Base-by-base conservation (phyloP, 495 filamentous ascomycete species). In the Daldinia childiae region DNA sequence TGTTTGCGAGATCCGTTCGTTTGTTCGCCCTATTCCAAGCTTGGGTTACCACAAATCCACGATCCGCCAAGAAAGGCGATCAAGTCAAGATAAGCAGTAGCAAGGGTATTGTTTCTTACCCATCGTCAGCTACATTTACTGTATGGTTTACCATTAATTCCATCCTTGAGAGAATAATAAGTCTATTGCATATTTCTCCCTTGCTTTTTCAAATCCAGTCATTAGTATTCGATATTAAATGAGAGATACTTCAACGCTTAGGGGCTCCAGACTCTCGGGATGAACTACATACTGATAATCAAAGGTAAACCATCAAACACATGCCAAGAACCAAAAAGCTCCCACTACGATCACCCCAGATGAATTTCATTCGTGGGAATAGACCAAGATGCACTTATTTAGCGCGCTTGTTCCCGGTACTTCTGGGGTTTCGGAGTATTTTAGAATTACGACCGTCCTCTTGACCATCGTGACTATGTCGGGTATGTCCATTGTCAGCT, bases 381-480 rank as follows among this genome's bases (percentile, higher is more conserved):
- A 43, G 58, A 32, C 56, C 52, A 60, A 50, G 8, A 14, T 4
- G 39, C 64, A 54, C 43, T 59, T 51, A 36, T 64, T 68, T 73
- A 73, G 65, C 62, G 65, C 54, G 38, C 61, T 58, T 32, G 34
- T 12, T 54, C 24, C 70, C 55, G 41, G 70, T 51, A 36, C 70
- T 68, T 69, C 62, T 69, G 58, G 61, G 65, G 66, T 73, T 69
- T 69, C 71, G 71, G 71, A 69, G 51, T 62, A 69, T 69, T 73
- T 73, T 65, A 62, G 61, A 69, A 73, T 66, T 69, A 34, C 66
- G 58, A 66, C 66, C 66, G n/a, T 54, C 50, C 63, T 66, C 32
- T 60, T 65, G 50, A 61, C 54, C 57, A 64, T 73, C 57, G 66
- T 57, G 38, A 52, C 70, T 68, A 68, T 34, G 64, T 39, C 70